Percentiles rank a stretch among this genome's conserved stretches.
Conservation (phyloP, 2,329 filamentous ascomycete species). For the Penicillium sp. region DNA sequence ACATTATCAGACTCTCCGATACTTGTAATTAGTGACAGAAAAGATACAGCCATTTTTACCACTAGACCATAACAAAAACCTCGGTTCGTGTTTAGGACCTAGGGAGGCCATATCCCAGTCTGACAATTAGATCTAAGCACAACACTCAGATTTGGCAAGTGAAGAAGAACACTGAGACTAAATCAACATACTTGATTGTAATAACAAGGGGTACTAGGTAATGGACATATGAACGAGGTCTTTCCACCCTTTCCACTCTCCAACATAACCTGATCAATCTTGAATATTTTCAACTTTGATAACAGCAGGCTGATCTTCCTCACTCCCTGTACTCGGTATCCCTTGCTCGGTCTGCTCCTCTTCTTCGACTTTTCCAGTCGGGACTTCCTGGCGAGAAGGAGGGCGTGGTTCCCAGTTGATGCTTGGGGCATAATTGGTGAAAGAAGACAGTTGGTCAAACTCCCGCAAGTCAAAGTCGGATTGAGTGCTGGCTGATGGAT, state of each 20-base stretch:
- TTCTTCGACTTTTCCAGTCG: neutral
- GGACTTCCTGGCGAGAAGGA: neutral
- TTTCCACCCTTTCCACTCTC: neutral
- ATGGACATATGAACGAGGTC: neutral
- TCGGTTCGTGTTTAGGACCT: too few species aligned
- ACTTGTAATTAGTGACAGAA: too few species aligned
- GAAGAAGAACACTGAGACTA: neutral
- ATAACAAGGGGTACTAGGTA: neutral
- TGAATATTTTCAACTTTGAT: neutral
- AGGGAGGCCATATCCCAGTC: too few species aligned
- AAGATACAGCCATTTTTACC: too few species aligned
- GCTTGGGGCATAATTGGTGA: neutral
- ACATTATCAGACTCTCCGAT: neutral
- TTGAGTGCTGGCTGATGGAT: neutral
- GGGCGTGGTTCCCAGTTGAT: slow-evolving; percentile 6
- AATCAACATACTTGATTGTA: neutral
- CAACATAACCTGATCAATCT: neutral
- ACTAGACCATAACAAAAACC: too few species aligned
- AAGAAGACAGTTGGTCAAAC: neutral
- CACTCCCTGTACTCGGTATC: neutral
- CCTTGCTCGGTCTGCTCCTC: neutral
- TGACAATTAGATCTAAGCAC: neutral
- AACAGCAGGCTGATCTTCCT: neutral
- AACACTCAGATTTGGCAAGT: neutral
- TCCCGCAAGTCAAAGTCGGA: neutral